A percentile compares a stretch with the other conserved stretches of the same genome.
Conservation (phyloP, 2,329 filamentous ascomycete genomes). For the Calycina herbarum region DNA sequence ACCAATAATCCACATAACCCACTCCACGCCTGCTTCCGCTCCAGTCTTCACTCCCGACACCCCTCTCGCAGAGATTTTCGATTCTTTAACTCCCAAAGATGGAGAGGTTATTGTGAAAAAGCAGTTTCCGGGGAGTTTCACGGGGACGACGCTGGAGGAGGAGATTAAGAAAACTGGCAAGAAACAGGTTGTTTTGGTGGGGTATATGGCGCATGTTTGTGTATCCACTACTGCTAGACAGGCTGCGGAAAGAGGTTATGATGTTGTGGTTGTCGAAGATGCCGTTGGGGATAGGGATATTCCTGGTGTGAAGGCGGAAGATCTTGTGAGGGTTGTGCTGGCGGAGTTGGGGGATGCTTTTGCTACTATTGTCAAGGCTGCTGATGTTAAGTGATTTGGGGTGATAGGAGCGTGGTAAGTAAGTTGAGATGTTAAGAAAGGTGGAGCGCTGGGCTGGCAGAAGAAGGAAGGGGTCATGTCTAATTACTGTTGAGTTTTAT, state of each 20-base stretch:
- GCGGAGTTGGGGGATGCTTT: conserved; percentile 64
- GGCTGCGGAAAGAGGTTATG: conserved; percentile 60
- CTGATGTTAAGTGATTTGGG: conserved; percentile 33
- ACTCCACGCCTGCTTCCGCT: conserved; percentile 59
- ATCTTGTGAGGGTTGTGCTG: conserved; percentile 52
- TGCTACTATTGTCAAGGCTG: conserved; percentile 52
- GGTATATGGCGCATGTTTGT: conserved; percentile 67
- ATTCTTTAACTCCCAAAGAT: conserved; percentile 53
- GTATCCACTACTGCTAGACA: conserved; percentile 64
- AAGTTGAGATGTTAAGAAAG: too few relatives aligned
- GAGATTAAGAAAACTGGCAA: conserved; percentile 50
- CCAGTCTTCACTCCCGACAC: conserved; percentile 67
- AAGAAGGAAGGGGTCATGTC: too few relatives aligned
- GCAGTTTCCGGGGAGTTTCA: conserved; percentile 58
- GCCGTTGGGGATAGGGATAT: conserved; percentile 65
- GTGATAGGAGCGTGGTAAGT: neutral
- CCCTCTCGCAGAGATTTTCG: conserved; percentile 58
- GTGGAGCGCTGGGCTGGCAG: too few relatives aligned
- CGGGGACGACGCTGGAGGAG: conserved; percentile 58
- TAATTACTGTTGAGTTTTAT: too few relatives aligned
- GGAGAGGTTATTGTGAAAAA: conserved; percentile 61
- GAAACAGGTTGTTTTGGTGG: conserved; percentile 60
- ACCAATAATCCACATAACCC: conserved; percentile 31
- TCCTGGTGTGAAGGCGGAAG: conserved; percentile 57
- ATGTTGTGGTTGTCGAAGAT: conserved; percentile 61